Percentiles rank a stretch among this genome's conserved stretches.
Conservation (phyloP, 2,329 filamentous ascomycete species). For the Xylariaceae sp. region DNA sequence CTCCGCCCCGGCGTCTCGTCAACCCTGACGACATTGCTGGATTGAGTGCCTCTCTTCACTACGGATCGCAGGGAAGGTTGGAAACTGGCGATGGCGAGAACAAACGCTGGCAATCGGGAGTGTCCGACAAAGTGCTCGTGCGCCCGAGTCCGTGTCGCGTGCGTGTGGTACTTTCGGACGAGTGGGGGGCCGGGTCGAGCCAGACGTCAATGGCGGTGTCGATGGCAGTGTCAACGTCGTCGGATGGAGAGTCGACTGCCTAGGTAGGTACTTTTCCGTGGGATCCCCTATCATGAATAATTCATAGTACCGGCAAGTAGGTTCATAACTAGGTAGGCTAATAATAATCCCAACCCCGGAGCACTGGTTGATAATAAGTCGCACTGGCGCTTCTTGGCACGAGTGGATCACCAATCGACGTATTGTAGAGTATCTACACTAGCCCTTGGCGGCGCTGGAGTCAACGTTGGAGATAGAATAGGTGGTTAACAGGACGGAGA, state of each 20-base stretch:
- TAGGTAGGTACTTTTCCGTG: conserved; percentile 16
- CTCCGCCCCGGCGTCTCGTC: conserved; percentile 45
- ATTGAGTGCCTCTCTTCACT: not conserved
- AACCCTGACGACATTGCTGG: conserved; percentile 41
- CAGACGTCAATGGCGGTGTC: not conserved
- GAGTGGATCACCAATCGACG: conserved; percentile 12
- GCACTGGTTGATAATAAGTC: conserved; percentile 14
- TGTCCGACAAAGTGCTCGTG: conserved; percentile 6
- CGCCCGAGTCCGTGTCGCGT: conserved; percentile 6
- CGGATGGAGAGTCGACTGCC: conserved; percentile 17
- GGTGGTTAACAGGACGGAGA: not conserved
- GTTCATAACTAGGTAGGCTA: not conserved
- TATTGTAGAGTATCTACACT: not conserved
- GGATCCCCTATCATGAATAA: conserved; percentile 19
- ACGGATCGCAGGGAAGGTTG: not conserved
- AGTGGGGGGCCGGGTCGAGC: not conserved
- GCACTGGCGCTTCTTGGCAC: conserved; percentile 18
- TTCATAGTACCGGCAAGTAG: not conserved
- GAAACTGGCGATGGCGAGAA: conserved; percentile 2
- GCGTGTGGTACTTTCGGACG: not conserved
- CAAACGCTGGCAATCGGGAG: conserved; percentile 3
- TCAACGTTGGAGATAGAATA: too few relatives aligned
- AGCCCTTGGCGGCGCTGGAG: too few relatives aligned
- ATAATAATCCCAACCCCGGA: conserved; percentile 8
- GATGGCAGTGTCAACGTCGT: conserved; percentile 7